These are phyloP conservation scores for Macadamia integrifolia DNA, from an alignment of 164 flowering plant species.

Conservation along the genomic window DNA sequence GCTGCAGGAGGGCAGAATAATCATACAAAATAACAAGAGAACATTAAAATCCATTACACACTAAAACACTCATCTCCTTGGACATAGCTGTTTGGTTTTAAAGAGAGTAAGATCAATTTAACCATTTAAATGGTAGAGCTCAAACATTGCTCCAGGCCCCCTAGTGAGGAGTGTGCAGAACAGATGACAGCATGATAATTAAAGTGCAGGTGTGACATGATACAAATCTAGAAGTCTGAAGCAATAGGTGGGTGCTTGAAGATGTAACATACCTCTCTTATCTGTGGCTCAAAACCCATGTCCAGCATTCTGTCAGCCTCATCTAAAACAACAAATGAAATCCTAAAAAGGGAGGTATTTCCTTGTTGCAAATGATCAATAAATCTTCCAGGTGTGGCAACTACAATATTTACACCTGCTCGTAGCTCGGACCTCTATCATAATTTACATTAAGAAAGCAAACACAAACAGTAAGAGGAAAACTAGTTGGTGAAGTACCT, in stretches of 20 bases:
- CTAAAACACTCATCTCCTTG: too few species aligned
- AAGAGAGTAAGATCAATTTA: too few species aligned
- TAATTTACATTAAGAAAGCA: neutral
- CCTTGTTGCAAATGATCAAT: slow-evolving; percentile 58
- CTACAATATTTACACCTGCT: slow-evolving; percentile 52
- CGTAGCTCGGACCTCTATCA: slow-evolving; percentile 27
- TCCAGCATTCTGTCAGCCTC: slow-evolving; percentile 82
- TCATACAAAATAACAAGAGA: too few species aligned
- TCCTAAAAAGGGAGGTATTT: slow-evolving; percentile 42
- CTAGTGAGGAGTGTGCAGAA: too few species aligned
- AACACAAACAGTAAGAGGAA: neutral
- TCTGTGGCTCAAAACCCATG: slow-evolving; percentile 73
- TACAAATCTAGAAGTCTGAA: too few species aligned
- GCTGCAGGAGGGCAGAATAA: too few species aligned
- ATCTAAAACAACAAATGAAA: slow-evolving; percentile 52
- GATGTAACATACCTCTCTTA: slow-evolving; percentile 17
- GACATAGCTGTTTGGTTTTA: too few species aligned
- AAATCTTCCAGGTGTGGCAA: slow-evolving; percentile 78
- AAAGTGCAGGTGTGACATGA: too few species aligned
- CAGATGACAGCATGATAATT: too few species aligned
- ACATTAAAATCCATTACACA: too few species aligned
- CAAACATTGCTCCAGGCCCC: too few species aligned
- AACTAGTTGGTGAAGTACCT: neutral
- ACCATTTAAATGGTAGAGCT: too few species aligned
- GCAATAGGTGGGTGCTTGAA: neutral